phyloP scores from a whole-genome alignment of 176 grass and related monocot species.

The Guadua angustifolia region DNA sequence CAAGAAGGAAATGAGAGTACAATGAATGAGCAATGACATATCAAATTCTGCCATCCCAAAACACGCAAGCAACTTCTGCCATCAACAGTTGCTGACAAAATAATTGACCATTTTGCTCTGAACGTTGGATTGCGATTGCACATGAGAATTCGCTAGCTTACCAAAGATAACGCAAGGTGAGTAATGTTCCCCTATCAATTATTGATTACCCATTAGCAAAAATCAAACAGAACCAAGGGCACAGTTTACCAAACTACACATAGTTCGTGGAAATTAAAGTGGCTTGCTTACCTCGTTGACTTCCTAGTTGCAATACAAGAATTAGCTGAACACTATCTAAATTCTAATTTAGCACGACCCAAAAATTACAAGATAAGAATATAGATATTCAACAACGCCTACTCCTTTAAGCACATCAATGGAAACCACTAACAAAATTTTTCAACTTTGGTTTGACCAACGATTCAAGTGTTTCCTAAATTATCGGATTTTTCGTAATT shows the following conservation, averaged over 20 bases:
- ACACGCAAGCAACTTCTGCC: neutral
- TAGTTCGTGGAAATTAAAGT: conserved; percentile 19
- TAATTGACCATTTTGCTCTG: neutral
- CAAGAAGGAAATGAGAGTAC: no score
- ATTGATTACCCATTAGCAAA: neutral
- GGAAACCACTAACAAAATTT: neutral
- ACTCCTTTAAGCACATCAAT: conserved; percentile 24
- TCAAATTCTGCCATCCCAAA: neutral
- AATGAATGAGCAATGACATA: no score
- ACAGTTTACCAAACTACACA: neutral
- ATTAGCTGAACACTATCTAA: conserved; percentile 1
- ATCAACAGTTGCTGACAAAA: neutral
- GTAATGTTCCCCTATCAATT: neutral
- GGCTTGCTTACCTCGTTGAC: neutral
- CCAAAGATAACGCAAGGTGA: neutral
- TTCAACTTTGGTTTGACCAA: no score
- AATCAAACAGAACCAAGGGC: neutral
- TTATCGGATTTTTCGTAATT: no score
- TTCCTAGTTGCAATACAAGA: neutral
- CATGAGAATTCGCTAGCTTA: neutral
- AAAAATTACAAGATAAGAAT: neutral
- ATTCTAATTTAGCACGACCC: neutral
- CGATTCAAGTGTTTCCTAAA: neutral
- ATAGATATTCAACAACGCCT: neutral
- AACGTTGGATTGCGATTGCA: neutral